Conservation (phyloP, 2,329 filamentous ascomycete species). For the Fusarium decemcellulare region DNA sequence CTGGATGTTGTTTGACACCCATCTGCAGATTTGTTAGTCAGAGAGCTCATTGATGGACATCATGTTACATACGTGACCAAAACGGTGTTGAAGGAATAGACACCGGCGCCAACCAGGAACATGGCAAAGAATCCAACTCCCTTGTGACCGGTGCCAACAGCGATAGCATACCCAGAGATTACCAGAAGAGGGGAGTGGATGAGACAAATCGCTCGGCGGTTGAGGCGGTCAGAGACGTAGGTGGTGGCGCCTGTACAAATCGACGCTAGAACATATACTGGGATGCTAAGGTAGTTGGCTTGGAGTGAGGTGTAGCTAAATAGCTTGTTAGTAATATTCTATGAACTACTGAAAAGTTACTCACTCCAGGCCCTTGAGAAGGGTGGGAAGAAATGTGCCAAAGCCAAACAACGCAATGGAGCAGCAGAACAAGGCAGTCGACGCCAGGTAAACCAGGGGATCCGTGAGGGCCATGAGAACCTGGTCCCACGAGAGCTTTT, state of each 20-base stretch:
- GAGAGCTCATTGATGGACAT: neutral
- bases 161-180: slow-evolving; percentile 48
- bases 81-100: slow-evolving; percentile 30
- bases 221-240: slow-evolving; percentile 43
- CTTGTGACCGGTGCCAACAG: slow-evolving; percentile 44
- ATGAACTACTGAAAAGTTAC: fast-evolving
- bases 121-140: slow-evolving; percentile 44
- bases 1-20: slow-evolving; percentile 63
- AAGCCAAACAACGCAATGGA: slow-evolving; percentile 53
- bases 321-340: neutral
- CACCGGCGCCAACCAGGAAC: slow-evolving; percentile 40
- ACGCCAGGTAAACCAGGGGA: slow-evolving; percentile 51
- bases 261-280: slow-evolving; percentile 48
- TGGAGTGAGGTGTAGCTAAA: slow-evolving; percentile 42
- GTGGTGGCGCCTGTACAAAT: slow-evolving; percentile 32
- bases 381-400: slow-evolving; percentile 54
- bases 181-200: slow-evolving; percentile 38
- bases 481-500: slow-evolving; percentile 42
- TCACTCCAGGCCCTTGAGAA: slow-evolving; percentile 53
- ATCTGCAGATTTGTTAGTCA: slow-evolving; percentile 54
- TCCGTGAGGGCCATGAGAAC: slow-evolving; percentile 42
- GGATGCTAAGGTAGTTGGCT: slow-evolving; percentile 55
- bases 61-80: slow-evolving; percentile 25
- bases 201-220: slow-evolving; percentile 40
- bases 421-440: slow-evolving; percentile 47